Conservation (phyloP, 2,329 filamentous ascomycete species). For the Colletotrichum sp. region DNA sequence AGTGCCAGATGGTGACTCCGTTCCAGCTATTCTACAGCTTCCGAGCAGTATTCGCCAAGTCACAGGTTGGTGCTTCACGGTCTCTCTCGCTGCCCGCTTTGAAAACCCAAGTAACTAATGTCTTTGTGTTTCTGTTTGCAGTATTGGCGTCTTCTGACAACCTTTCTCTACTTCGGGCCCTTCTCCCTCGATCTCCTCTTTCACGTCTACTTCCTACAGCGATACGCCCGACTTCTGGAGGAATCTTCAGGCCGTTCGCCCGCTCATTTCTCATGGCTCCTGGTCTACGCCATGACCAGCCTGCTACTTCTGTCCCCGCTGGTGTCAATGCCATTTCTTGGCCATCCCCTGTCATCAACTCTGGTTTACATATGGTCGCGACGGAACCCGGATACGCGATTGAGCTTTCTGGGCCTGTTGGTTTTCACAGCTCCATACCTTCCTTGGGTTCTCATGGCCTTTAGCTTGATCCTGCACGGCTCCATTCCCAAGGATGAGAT, state of each 20-base stretch:
- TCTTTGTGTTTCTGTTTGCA: constrained; percentile 39
- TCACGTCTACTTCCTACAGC: constrained; percentile 97
- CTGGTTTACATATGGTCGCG: constrained; percentile 98
- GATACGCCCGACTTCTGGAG: constrained; percentile 93
- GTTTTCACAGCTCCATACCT: constrained; percentile 94
- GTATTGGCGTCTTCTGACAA: constrained; percentile 97
- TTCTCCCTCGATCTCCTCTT: constrained; percentile 94
- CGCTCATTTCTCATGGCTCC: constrained; percentile 93
- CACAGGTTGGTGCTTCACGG: constrained; percentile 68
- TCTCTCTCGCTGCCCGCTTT: neutral
- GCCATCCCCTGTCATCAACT: constrained; percentile 90
- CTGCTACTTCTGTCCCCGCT: constrained; percentile 85
- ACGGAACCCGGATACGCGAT: constrained; percentile 87
- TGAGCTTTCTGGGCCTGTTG: constrained; percentile 87
- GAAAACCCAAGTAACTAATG: constrained; percentile 9
- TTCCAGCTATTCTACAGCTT: constrained; percentile 99
- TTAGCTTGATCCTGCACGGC: constrained; percentile 90
- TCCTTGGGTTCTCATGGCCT: constrained; percentile 93
- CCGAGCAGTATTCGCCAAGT: constrained; percentile 87
- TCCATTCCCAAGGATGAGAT: constrained; percentile 94
- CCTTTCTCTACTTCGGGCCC: constrained; percentile 97
- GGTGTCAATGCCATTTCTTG: constrained; percentile 90
- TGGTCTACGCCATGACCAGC: constrained; percentile 82
- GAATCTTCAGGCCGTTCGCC: constrained; percentile 91
- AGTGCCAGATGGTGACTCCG: constrained; percentile 89